Percentiles rank a stretch among this genome's conserved stretches.
Evolutionary conservation across 202 grass and related monocot species (phyloP).

Genomic region (Miscanthus sacchariflorus): DNA sequence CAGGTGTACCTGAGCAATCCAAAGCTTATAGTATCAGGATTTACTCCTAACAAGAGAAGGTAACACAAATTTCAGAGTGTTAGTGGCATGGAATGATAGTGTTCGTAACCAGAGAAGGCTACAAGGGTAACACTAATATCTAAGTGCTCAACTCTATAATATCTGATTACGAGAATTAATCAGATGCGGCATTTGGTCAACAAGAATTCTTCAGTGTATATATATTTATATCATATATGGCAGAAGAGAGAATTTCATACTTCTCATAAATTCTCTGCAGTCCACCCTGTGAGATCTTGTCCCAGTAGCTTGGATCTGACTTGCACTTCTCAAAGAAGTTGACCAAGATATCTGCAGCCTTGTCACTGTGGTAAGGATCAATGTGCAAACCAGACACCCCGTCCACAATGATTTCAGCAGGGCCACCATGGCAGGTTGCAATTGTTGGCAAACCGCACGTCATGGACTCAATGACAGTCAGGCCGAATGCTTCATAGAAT

Average conservation of each 20-base stretch:
- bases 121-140: not conserved
- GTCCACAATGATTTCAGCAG: slow-evolving; percentile 88
- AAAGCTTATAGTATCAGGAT: slow-evolving; percentile 23
- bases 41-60: not conserved
- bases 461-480: slow-evolving; percentile 91
- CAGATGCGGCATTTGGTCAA: not conserved
- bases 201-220: not conserved
- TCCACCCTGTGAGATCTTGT: slow-evolving; percentile 79
- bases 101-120: not conserved
- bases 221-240: not conserved
- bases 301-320: slow-evolving; percentile 71
- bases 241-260: slow-evolving; percentile 31
- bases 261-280: slow-evolving; percentile 92
- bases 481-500: slow-evolving; percentile 86
- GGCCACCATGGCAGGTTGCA: slow-evolving; percentile 88
- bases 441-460: slow-evolving; percentile 92
- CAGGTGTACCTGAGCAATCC: slow-evolving; percentile 84
- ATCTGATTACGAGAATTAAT: not conserved
- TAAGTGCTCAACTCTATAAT: not conserved
- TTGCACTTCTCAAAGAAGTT: slow-evolving; percentile 85
- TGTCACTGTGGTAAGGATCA: slow-evolving; percentile 89
- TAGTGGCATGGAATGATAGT: not conserved
- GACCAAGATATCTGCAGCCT: slow-evolving; percentile 80
- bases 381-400: slow-evolving; percentile 94
- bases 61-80: not conserved